A percentile compares a stretch with the other conserved stretches of the same genome.
Conservation (phyloP, 2,329 filamentous ascomycete genomes). For the Neofusicoccum kwambonambiense region DNA sequence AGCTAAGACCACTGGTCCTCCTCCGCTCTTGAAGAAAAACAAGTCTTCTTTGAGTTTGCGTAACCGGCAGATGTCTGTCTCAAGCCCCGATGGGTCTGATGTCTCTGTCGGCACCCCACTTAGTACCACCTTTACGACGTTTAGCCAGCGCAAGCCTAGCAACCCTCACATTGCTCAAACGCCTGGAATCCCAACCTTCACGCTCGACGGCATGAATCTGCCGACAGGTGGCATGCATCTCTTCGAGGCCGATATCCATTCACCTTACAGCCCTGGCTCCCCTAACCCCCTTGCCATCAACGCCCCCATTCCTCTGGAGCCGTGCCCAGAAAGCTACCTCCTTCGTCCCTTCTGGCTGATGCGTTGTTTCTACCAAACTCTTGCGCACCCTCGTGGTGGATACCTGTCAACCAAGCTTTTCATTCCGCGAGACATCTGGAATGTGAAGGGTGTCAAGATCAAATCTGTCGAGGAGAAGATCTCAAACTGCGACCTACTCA, state of each 20-base stretch:
- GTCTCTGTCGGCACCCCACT: constrained; percentile 72
- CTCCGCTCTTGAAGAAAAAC: constrained; percentile 44
- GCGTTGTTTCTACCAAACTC: constrained; percentile 88
- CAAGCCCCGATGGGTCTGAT: constrained; percentile 61
- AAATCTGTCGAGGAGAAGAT: constrained; percentile 93
- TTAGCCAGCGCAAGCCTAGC: constrained; percentile 46
- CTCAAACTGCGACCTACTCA: constrained; percentile 84
- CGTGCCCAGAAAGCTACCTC: constrained; percentile 84
- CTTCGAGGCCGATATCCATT: constrained; percentile 81
- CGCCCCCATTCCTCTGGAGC: constrained; percentile 76
- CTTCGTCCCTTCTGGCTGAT: constrained; percentile 98
- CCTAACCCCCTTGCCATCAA: constrained; percentile 62
- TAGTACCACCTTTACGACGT: constrained; percentile 62
- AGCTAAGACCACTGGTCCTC: neutral
- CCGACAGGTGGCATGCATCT: constrained; percentile 70
- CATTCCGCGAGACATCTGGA: constrained; percentile 89
- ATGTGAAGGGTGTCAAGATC: constrained; percentile 88
- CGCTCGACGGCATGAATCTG: constrained; percentile 53
- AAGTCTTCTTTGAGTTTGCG: constrained; percentile 64
- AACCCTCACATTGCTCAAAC: constrained; percentile 65
- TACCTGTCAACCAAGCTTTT: constrained; percentile 92
- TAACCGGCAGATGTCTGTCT: constrained; percentile 69
- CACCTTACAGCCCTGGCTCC: constrained; percentile 61
- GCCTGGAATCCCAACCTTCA: constrained; percentile 63
- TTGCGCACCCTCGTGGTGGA: constrained; percentile 86